Evolutionary conservation across 176 grass and related monocot genomes (phyloP).

Genomic region (Urochloa ruziziensis): DNA sequence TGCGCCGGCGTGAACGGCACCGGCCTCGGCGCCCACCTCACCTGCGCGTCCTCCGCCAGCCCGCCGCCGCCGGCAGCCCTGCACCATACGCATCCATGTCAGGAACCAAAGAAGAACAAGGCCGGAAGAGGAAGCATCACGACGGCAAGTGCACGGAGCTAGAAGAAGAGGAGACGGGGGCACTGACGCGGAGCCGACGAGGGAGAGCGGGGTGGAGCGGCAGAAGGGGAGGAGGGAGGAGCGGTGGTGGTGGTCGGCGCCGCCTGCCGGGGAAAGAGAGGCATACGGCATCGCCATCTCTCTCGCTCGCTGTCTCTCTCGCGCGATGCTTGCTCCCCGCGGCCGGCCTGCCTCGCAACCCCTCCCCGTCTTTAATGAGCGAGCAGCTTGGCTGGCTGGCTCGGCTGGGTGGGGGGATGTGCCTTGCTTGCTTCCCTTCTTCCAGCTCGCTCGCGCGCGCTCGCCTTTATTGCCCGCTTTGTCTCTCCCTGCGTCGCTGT

Average conservation of each 20-base stretch:
- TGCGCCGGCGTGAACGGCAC: slow-evolving; percentile 72
- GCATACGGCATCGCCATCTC: slow-evolving; percentile 65
- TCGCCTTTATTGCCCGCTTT: slow-evolving; percentile 45
- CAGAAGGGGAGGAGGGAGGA: slow-evolving; percentile 41
- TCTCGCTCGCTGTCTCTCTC: slow-evolving; percentile 13
- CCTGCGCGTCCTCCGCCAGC: background rate
- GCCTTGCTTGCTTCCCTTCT: slow-evolving; percentile 39
- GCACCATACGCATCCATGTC: background rate
- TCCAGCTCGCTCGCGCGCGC: slow-evolving; percentile 12
- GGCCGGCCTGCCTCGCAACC: background rate
- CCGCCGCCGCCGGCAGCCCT: slow-evolving; percentile 11
- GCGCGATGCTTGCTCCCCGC: slow-evolving; percentile 23
- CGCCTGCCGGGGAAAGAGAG: slow-evolving; percentile 54
- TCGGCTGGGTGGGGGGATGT: slow-evolving; percentile 9
- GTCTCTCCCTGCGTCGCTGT: slow-evolving; percentile 28
- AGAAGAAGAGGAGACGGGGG: too few species aligned
- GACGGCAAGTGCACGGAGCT: background rate
- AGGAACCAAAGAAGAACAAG: background rate
- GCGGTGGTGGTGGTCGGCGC: slow-evolving; percentile 23
- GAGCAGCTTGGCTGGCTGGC: too few species aligned
- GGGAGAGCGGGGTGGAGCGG: slow-evolving; percentile 27
- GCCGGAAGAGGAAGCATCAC: background rate
- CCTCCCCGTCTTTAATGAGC: slow-evolving; percentile 29
- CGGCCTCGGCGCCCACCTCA: slow-evolving; percentile 37
- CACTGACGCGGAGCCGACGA: slow-evolving; percentile 32